Conservation (phyloP, 1,284 basidiomycete genomes). For the Vanrija sp. region DNA sequence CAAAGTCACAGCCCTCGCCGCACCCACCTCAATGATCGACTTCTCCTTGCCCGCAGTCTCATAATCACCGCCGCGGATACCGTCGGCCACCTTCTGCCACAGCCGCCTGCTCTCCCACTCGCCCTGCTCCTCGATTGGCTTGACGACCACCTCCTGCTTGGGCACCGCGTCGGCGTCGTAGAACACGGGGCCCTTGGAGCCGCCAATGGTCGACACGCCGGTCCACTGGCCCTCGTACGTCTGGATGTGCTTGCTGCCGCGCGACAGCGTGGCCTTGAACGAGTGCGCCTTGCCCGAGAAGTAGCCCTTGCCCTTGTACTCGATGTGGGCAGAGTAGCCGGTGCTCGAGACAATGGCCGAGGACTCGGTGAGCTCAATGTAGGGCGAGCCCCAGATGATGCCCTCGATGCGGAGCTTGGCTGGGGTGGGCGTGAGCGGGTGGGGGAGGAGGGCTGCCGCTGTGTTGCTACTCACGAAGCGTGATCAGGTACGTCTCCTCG, state of each 20-base stretch:
- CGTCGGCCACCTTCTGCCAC: conserved; percentile 84
- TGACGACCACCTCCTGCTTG: conserved; percentile 68
- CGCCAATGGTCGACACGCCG: conserved; percentile 58
- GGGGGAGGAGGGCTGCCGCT: not conserved
- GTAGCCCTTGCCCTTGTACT: conserved; percentile 95
- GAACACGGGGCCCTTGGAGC: conserved; percentile 53
- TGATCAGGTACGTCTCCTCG: conserved; percentile 80
- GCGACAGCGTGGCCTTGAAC: conserved; percentile 74
- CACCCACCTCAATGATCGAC: conserved; percentile 77
- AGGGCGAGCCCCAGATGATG: conserved; percentile 54
- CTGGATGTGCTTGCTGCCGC: conserved; percentile 49
- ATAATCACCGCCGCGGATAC: conserved; percentile 86
- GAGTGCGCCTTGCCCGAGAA: conserved; percentile 89
- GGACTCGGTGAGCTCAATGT: conserved; percentile 76
- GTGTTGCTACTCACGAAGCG: conserved; percentile 60
- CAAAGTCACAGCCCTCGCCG: too few relatives aligned
- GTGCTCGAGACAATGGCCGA: conserved; percentile 79
- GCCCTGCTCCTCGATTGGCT: conserved; percentile 61
- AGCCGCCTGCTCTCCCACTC: conserved; percentile 83
- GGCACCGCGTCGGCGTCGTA: conserved; percentile 50
- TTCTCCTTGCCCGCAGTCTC: conserved; percentile 88
- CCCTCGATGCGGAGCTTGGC: conserved; percentile 64
- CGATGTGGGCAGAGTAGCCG: conserved; percentile 67
- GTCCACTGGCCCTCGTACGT: conserved; percentile 88
- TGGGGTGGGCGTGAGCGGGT: conserved; percentile 7